phyloP scores from a whole-genome alignment of 2,329 filamentous ascomycete genomes.

The Penicillium sp. region DNA sequence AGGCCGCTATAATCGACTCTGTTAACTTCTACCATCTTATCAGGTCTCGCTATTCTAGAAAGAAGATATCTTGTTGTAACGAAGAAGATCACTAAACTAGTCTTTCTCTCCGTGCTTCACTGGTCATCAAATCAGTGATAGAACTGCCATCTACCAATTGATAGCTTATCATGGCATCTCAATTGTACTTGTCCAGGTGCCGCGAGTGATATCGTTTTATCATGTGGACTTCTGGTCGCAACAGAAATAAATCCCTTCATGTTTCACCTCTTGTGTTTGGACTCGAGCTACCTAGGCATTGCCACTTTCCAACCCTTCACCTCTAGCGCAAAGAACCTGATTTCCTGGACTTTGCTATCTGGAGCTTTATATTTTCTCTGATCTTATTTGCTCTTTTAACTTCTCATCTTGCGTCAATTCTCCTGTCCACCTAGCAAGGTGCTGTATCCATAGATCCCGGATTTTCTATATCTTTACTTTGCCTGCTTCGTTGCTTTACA shows the following conservation, averaged over 20 bases:
- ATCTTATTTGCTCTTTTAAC: neutral
- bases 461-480: neutral
- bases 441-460: neutral
- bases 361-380: neutral
- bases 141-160: neutral
- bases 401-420: neutral
- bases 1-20: neutral
- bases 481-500: neutral
- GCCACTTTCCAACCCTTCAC: neutral
- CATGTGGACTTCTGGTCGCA: constrained; percentile 4
- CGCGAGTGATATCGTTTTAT: neutral
- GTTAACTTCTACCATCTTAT: neutral
- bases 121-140: neutral
- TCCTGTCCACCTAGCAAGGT: too few relatives aligned
- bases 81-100: neutral
- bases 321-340: neutral
- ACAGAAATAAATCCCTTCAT: constrained; percentile 7
- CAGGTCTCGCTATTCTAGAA: constrained; percentile 3
- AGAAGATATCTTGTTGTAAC: constrained; percentile 9
- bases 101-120: neutral
- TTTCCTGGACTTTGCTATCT: neutral
- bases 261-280: neutral
- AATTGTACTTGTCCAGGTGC: neutral
- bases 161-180: neutral
- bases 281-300: neutral